A percentile compares a stretch with the other conserved stretches of the same genome.
Evolutionary conservation across 345 rosid genomes (phyloP).

Genomic region (Turritis glabra): DNA sequence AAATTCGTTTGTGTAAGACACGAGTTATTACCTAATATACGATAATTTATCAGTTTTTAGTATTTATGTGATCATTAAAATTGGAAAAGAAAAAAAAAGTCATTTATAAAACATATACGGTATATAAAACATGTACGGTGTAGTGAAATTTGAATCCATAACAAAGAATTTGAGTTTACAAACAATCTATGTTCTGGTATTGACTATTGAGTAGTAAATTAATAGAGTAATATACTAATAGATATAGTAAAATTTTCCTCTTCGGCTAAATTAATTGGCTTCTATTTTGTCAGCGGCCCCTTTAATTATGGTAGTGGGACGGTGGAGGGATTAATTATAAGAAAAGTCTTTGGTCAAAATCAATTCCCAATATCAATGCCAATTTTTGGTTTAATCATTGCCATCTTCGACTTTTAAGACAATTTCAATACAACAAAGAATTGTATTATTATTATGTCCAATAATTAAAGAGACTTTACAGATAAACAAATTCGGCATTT

Average conservation of each 20-base stretch:
- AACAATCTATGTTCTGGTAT: neutral
- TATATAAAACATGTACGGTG: too few relatives aligned
- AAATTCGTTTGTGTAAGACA: too few relatives aligned
- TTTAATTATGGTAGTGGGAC: conserved; percentile 32
- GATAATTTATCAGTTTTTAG: too few relatives aligned
- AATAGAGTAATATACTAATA: too few relatives aligned
- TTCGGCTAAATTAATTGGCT: neutral
- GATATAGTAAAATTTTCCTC: neutral
- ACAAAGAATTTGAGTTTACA: neutral
- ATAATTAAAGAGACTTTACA: conserved; percentile 31
- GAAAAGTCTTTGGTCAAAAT: conserved; percentile 39
- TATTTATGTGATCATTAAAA: neutral
- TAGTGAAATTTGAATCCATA: neutral
- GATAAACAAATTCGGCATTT: neutral
- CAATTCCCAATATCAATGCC: conserved; percentile 35
- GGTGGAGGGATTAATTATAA: conserved; percentile 26
- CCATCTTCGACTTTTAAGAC: conserved; percentile 28
- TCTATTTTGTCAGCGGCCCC: conserved; percentile 35
- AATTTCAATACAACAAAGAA: conserved; percentile 21
- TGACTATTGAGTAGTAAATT: neutral
- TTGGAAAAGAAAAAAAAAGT: too few relatives aligned
- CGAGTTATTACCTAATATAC: too few relatives aligned
- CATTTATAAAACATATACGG: too few relatives aligned
- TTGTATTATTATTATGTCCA: conserved; percentile 8
- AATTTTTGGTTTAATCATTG: conserved; percentile 35